These are phyloP conservation scores for Candida sithepensis DNA, from an alignment of 805 yeast genomes.

Conservation along the genomic window DNA sequence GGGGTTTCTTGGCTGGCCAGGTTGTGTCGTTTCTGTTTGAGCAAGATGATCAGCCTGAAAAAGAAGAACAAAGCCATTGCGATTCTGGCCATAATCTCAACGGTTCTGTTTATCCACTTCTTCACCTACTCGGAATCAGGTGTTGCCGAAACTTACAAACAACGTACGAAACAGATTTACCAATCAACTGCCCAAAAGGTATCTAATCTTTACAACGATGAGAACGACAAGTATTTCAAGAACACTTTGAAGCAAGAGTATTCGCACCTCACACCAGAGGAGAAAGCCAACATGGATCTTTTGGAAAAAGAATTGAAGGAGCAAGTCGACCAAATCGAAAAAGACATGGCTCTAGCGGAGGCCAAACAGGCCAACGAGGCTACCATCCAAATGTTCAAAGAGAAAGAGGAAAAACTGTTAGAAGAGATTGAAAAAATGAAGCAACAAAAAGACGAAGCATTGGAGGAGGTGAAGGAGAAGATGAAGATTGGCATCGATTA, in stretches of 20 bases:
- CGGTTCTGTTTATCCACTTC: background rate
- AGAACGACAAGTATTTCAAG: background rate
- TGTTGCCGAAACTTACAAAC: background rate
- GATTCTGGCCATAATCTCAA: background rate
- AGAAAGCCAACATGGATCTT: background rate
- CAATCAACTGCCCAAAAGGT: slow-evolving; percentile 1
- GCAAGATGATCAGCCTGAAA: background rate
- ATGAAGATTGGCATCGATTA: slow-evolving; percentile 1
- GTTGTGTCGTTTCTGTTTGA: too few species aligned
- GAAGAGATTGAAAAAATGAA: background rate
- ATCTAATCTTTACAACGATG: background rate
- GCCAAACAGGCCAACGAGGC: background rate
- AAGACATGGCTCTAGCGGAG: background rate
- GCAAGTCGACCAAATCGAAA: background rate
- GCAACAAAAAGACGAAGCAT: background rate
- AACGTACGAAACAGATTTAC: background rate
- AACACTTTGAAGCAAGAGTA: background rate
- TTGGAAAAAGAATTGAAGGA: background rate
- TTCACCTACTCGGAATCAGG: background rate
- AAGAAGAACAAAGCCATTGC: background rate
- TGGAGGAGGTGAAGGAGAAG: background rate
- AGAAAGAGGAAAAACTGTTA: background rate
- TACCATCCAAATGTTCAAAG: background rate
- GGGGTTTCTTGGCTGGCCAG: too few species aligned
- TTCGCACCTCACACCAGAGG: background rate